Conservation (phyloP, 2,329 filamentous ascomycete genomes). For the Aureobasidium sp. region DNA sequence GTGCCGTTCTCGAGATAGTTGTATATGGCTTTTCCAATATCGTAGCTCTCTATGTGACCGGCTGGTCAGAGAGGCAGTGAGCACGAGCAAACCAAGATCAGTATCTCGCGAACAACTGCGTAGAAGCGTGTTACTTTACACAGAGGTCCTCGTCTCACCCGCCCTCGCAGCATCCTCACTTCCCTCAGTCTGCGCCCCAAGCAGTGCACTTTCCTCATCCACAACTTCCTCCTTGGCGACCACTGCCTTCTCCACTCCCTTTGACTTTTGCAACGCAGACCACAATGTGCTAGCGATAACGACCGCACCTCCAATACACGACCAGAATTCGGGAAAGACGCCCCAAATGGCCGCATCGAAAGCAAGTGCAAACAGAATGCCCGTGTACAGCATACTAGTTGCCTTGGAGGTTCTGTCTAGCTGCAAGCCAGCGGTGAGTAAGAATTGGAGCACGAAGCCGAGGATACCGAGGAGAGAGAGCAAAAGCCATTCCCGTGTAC, state of each 20-base stretch:
- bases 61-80: too few relatives aligned
- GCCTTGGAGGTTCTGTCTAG: conserved; percentile 5
- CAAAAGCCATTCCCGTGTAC: neutral
- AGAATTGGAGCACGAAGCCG: conserved; percentile 6
- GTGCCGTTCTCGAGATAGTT: too few relatives aligned
- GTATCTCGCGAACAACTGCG: neutral
- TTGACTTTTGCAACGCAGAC: conserved; percentile 2
- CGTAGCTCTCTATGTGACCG: too few relatives aligned
- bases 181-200: neutral
- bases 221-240: neutral
- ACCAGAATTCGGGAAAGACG: conserved; percentile 2
- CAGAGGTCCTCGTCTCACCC: neutral
- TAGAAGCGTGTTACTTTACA: neutral
- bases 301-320: neutral
- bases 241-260: neutral
- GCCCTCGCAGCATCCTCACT: neutral
- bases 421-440: conserved; percentile 6
- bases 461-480: neutral
- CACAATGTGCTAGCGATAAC: conserved; percentile 10
- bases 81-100: too few relatives aligned
- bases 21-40: too few relatives aligned
- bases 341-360: conserved; percentile 9
- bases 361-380: conserved; percentile 1
- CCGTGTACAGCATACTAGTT: conserved; percentile 8
- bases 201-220: conserved; percentile 8